Conservation (phyloP, 2,329 filamentous ascomycete genomes). For the Phyllosticta ampelicida region DNA sequence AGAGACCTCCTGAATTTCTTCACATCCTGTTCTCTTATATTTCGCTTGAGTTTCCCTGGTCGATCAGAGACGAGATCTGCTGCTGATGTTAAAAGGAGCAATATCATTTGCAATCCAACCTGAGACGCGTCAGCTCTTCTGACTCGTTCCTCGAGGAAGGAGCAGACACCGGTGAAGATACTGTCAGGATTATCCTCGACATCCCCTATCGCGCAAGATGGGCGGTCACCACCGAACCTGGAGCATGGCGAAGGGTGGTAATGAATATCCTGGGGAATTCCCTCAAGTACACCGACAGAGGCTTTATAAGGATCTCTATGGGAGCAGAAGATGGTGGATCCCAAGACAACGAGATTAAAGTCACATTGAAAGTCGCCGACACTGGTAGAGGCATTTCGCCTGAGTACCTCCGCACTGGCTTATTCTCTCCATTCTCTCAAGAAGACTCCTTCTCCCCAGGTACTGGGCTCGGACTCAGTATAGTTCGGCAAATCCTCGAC, state of each 20-base stretch:
- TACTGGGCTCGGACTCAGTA: slow-evolving; percentile 13
- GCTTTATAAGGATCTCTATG: neutral
- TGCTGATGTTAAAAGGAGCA: neutral
- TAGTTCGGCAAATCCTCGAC: slow-evolving; percentile 12
- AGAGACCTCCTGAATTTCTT: too few species aligned
- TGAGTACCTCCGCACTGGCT: slow-evolving; percentile 9
- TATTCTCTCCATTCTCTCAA: slow-evolving; percentile 13
- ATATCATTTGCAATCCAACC: neutral
- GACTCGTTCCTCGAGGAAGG: neutral
- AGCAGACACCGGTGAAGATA: slow-evolving; percentile 5
- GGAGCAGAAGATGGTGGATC: neutral
- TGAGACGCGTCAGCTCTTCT: neutral
- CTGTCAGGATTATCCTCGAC: slow-evolving; percentile 36
- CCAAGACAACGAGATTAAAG: slow-evolving; percentile 16
- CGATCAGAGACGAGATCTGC: neutral
- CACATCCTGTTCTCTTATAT: slow-evolving; percentile 3
- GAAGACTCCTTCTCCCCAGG: slow-evolving; percentile 12
- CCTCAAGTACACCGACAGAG: slow-evolving; percentile 47
- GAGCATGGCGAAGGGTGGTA: slow-evolving; percentile 42
- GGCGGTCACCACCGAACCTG: slow-evolving; percentile 45
- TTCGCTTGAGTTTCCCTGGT: slow-evolving; percentile 8
- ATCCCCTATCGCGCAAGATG: slow-evolving; percentile 39
- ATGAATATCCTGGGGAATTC: slow-evolving; percentile 55
- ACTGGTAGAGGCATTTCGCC: slow-evolving; percentile 13
- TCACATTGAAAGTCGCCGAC: slow-evolving; percentile 11